phyloP scores from a whole-genome alignment of 2,329 filamentous ascomycete species.

The Epichloe gansuensis region DNA sequence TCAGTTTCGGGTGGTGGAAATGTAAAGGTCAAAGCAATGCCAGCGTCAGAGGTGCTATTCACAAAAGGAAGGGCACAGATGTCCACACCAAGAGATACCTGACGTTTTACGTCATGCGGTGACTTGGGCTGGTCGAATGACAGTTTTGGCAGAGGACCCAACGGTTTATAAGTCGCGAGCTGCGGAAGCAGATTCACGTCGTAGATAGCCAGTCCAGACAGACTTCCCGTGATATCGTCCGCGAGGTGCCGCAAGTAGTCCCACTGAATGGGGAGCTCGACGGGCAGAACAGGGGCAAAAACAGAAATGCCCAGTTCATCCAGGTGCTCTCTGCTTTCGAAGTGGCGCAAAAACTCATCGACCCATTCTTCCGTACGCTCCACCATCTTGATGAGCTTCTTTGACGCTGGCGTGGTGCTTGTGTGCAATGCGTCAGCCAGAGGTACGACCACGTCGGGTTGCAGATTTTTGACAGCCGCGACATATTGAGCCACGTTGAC shows the following conservation, averaged over 20 bases:
- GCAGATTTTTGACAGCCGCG: conserved; percentile 47
- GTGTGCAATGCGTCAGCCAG: conserved; percentile 54
- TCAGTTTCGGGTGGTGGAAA: conserved; percentile 41
- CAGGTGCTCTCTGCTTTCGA: conserved; percentile 14
- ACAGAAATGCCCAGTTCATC: conserved; percentile 27
- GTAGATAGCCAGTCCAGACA: conserved; percentile 69
- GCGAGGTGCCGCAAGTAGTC: conserved; percentile 65
- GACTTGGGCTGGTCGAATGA: conserved; percentile 56
- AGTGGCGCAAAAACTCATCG: conserved; percentile 45
- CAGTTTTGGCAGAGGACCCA: conserved; percentile 57
- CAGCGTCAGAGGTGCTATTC: conserved; percentile 62
- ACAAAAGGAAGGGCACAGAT: conserved; percentile 68
- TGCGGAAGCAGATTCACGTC: conserved; percentile 56
- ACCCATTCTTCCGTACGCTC: conserved; percentile 79
- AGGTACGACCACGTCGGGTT: conserved; percentile 69
- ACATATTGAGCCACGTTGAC: conserved; percentile 59
- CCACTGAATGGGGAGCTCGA: conserved; percentile 62
- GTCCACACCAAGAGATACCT: conserved; percentile 67
- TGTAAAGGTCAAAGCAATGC: conserved; percentile 67
- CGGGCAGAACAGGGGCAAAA: conserved; percentile 59
- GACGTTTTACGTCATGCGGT: conserved; percentile 66
- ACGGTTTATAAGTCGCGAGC: conserved; percentile 38
- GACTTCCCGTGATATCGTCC: conserved; percentile 41
- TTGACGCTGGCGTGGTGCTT: conserved; percentile 44
- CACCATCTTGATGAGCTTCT: conserved; percentile 70